Evolutionary conservation across 768 basidiomycete genomes (phyloP).

Genomic region (Boletus huronensis): DNA sequence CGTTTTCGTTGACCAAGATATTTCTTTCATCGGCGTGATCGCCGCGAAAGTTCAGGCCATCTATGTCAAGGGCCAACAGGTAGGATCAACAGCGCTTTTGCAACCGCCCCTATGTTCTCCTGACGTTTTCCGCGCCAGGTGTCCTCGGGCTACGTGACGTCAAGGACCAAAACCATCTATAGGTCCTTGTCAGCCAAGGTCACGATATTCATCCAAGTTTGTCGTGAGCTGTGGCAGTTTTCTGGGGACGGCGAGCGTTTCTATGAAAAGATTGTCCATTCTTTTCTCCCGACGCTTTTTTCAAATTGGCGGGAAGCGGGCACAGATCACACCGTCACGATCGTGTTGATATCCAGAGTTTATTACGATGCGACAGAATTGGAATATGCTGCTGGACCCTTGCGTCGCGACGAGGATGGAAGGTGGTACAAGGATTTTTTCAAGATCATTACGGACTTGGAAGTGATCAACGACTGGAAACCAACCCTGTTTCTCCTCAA

Average conservation of each 20-base stretch:
- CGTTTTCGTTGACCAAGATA: constrained; percentile 78
- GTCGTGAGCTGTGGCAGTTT: constrained; percentile 95
- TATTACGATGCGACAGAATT: constrained; percentile 81
- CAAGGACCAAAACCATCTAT: constrained; percentile 84
- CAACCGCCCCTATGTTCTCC: not conserved
- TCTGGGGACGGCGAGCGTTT: constrained; percentile 93
- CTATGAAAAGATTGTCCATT: constrained; percentile 96
- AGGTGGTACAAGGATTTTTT: constrained; percentile 93
- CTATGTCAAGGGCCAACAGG: constrained; percentile 67
- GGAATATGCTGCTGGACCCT: constrained; percentile 77
- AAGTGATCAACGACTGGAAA: constrained; percentile 85
- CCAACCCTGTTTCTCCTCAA: constrained; percentile 83
- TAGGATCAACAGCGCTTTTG: constrained; percentile 23
- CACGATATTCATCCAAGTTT: constrained; percentile 95
- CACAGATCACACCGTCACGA: constrained; percentile 91
- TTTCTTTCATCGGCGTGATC: constrained; percentile 79
- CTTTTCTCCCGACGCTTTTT: constrained; percentile 90
- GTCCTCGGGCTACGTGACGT: constrained; percentile 76
- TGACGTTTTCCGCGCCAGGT: constrained; percentile 43
- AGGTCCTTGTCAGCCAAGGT: constrained; percentile 88
- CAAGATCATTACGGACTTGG: constrained; percentile 92
- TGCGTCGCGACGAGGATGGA: constrained; percentile 71
- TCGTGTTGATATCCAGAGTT: constrained; percentile 91
- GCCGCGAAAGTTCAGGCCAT: constrained; percentile 81
- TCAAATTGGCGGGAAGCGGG: constrained; percentile 77